A percentile compares a stretch with the other conserved stretches of the same genome.
Evolutionary conservation across 345 rosid species (phyloP).

Genomic region (Nephelium lappaceum): DNA sequence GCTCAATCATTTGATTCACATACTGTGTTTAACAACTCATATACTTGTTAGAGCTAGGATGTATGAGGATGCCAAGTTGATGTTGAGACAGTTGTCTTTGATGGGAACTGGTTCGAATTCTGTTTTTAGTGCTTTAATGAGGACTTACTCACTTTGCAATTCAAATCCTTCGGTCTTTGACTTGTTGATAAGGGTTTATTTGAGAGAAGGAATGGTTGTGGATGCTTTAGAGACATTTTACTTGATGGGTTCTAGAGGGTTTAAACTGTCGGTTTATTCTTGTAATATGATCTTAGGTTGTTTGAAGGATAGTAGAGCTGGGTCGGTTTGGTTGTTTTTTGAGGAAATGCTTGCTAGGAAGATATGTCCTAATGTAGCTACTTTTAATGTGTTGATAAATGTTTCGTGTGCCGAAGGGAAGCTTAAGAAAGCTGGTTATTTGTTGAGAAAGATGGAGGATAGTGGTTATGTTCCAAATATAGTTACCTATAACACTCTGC

Average conservation of each 20-base stretch:
- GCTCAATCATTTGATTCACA: conserved; percentile 52
- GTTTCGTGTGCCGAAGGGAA: conserved; percentile 68
- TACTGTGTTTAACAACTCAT: conserved; percentile 65
- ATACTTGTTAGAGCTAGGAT: conserved; percentile 83
- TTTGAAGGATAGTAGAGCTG: conserved; percentile 46
- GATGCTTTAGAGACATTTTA: conserved; percentile 62
- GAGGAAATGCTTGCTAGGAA: conserved; percentile 66
- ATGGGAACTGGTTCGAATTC: conserved; percentile 50
- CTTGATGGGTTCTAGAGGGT: conserved; percentile 66
- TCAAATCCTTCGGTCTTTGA: conserved; percentile 94
- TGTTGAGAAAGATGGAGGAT: conserved; percentile 80
- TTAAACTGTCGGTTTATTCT: conserved; percentile 69
- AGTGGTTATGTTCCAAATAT: conserved; percentile 69
- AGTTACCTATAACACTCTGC: conserved; percentile 78
- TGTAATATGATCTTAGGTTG: conserved; percentile 69
- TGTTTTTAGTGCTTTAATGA: conserved; percentile 69
- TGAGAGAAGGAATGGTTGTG: conserved; percentile 56
- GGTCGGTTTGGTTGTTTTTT: conserved; percentile 68
- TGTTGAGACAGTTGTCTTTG: conserved; percentile 55
- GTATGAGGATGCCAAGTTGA: conserved; percentile 63
- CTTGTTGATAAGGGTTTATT: conserved; percentile 67
- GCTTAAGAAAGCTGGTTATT: conserved; percentile 62
- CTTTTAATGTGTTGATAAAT: conserved; percentile 84
- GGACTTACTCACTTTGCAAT: conserved; percentile 72
- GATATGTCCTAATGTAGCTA: conserved; percentile 78